phyloP scores from a whole-genome alignment of 31 red algal species.

The Pterothamnion heteromorphum region DNA sequence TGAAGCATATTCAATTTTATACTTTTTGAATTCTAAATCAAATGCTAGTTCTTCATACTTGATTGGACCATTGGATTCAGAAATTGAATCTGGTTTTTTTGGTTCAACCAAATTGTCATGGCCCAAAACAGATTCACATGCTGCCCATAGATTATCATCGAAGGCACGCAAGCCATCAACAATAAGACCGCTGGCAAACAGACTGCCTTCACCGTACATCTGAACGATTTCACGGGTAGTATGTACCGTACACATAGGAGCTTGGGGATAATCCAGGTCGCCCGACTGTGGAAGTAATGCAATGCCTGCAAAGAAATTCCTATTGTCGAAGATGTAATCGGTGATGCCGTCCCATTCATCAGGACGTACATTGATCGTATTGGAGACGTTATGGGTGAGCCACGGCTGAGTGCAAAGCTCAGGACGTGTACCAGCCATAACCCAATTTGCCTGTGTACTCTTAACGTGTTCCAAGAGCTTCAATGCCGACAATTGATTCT shows the following conservation, averaged over 20 bases:
- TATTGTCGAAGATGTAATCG: neutral
- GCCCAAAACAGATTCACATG: neutral
- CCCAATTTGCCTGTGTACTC: neutral
- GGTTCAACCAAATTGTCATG: neutral
- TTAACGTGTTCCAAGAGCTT: neutral
- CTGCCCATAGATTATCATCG: no score
- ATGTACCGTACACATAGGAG: neutral
- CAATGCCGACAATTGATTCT: neutral
- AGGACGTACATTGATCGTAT: neutral
- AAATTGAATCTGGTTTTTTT: neutral
- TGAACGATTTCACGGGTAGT: neutral
- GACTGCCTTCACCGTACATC: neutral
- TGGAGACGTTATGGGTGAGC: neutral
- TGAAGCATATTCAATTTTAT: neutral
- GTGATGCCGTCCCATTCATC: neutral
- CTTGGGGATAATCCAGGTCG: neutral
- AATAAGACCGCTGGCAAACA: neutral
- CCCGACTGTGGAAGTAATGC: neutral
- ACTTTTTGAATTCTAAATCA: neutral
- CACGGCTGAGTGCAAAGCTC: neutral
- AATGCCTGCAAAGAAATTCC: neutral
- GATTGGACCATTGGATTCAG: neutral
- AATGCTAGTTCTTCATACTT: no score
- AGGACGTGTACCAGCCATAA: neutral
- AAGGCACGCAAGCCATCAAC: neutral